These are phyloP conservation scores for Hypoxylon sp. DNA, from an alignment of 2,329 filamentous ascomycete species.

Conservation along the genomic window DNA sequence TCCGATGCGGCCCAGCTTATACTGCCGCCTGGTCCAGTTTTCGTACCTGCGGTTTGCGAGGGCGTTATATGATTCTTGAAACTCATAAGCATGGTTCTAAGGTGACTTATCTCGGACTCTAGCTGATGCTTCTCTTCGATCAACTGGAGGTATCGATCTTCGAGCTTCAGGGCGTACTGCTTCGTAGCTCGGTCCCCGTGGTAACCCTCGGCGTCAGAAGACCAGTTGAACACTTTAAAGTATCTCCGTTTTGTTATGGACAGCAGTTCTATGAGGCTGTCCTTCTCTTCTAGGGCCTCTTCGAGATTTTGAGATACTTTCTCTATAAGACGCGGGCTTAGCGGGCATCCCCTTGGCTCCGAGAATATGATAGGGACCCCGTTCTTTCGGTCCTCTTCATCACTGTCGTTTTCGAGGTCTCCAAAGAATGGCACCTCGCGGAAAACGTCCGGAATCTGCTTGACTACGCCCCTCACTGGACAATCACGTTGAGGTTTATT, in stretches of 20 bases:
- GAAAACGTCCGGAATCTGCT: slow-evolving; percentile 4
- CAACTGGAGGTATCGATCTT: slow-evolving; percentile 17
- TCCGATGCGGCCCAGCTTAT: not conserved
- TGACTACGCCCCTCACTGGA: slow-evolving; percentile 9
- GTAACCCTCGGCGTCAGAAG: not conserved
- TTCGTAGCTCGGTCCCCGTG: slow-evolving; percentile 10
- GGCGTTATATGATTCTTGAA: not conserved
- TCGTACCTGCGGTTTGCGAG: not conserved
- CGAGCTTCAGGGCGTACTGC: slow-evolving; percentile 2
- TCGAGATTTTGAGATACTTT: not conserved
- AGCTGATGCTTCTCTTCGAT: not conserved
- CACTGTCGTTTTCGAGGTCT: slow-evolving; percentile 24
- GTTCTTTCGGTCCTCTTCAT: slow-evolving; percentile 24
- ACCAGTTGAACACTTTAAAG: slow-evolving; percentile 1
- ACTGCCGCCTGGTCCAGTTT: no score
- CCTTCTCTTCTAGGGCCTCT: not conserved
- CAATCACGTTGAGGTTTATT: not conserved
- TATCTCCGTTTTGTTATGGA: slow-evolving; percentile 10
- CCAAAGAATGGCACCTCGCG: not conserved
- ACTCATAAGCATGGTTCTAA: slow-evolving; percentile 14
- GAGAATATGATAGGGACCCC: slow-evolving; percentile 13
- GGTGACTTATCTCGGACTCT: slow-evolving; percentile 16
- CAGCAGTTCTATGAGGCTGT: slow-evolving; percentile 2
- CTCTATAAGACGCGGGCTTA: slow-evolving; percentile 7
- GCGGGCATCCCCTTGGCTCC: slow-evolving; percentile 3